Percentiles rank a stretch among this genome's conserved stretches.
Conservation (phyloP, 164 flowering plant genomes). For the Brasenia schreberi region DNA sequence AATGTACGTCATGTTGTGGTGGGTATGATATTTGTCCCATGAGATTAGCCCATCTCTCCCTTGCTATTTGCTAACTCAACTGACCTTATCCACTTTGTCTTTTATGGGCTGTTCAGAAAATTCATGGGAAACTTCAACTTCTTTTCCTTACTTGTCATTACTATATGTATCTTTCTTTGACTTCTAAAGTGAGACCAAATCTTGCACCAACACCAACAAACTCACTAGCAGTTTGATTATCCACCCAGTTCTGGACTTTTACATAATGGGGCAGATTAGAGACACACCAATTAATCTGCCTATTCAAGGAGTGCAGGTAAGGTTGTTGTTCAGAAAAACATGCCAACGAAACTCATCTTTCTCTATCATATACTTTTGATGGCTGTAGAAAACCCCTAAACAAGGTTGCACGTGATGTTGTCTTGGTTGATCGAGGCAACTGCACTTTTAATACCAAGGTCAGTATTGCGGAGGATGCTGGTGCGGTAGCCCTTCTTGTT, state of each 20-base stretch:
- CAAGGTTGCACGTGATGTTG: slow-evolving; percentile 61
- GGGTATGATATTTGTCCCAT: no score
- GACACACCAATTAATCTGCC: no score
- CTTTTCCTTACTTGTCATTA: no score
- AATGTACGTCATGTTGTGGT: no score
- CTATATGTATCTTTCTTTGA: no score
- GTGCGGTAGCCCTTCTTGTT: slow-evolving; percentile 81
- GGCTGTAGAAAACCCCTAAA: slow-evolving; percentile 41
- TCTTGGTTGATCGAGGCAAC: slow-evolving; percentile 77
- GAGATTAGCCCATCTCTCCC: no score
- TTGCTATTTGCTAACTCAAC: no score
- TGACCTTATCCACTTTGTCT: no score
- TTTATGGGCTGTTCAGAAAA: no score
- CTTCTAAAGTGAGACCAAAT: no score
- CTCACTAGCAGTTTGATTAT: slow-evolving; percentile 27
- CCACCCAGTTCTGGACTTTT: slow-evolving; percentile 49
- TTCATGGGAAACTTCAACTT: no score
- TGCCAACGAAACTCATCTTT: slow-evolving; percentile 39
- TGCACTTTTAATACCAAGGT: slow-evolving; percentile 86
- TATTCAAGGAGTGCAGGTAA: no score
- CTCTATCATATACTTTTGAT: slow-evolving; percentile 55
- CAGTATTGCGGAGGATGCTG: slow-evolving; percentile 74
- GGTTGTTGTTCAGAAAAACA: slow-evolving; percentile 27
- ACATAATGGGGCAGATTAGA: slow-evolving; percentile 9
- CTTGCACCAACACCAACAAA: slow-evolving; percentile 74